phyloP scores from a whole-genome alignment of 169 alveolate genomes.

The Cystoisospora suis region DNA sequence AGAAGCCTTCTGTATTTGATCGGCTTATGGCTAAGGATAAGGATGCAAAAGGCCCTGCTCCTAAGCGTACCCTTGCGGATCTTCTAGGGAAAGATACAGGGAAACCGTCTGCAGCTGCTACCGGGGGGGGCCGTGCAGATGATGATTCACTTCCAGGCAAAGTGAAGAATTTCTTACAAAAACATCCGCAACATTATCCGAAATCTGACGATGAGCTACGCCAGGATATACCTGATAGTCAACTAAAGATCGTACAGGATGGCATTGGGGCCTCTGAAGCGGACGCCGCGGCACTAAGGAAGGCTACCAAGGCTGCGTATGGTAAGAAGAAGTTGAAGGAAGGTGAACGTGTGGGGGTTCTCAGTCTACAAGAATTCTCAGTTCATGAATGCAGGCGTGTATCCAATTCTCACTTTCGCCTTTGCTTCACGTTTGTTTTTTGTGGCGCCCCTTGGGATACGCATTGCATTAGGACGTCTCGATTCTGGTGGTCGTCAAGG shows the following conservation, averaged over 20 bases:
- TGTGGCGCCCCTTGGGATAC: too few relatives aligned
- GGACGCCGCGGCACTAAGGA: background rate
- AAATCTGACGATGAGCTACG: background rate
- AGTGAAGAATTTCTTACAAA: background rate
- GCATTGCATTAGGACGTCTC: too few relatives aligned
- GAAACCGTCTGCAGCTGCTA: background rate
- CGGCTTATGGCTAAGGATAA: background rate
- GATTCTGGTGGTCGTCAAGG: too few relatives aligned
- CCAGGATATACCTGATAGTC: background rate
- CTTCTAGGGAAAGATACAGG: background rate
- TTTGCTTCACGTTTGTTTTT: too few relatives aligned
- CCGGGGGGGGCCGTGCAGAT: background rate
- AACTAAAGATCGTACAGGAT: background rate
- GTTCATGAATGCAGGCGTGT: too few relatives aligned
- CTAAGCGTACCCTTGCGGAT: background rate
- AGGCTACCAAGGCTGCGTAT: background rate
- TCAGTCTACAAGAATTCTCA: too few relatives aligned
- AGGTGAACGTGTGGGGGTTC: too few relatives aligned
- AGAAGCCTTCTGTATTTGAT: background rate
- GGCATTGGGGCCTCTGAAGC: background rate
- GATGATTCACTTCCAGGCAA: background rate
- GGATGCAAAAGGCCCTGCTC: background rate
- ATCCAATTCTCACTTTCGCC: too few relatives aligned
- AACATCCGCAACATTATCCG: background rate
- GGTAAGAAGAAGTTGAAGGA: background rate